A percentile compares a stretch with the other conserved stretches of the same genome.
Evolutionary conservation across 352 stramenopile species (phyloP).

Genomic region (Pythium monospermum): DNA sequence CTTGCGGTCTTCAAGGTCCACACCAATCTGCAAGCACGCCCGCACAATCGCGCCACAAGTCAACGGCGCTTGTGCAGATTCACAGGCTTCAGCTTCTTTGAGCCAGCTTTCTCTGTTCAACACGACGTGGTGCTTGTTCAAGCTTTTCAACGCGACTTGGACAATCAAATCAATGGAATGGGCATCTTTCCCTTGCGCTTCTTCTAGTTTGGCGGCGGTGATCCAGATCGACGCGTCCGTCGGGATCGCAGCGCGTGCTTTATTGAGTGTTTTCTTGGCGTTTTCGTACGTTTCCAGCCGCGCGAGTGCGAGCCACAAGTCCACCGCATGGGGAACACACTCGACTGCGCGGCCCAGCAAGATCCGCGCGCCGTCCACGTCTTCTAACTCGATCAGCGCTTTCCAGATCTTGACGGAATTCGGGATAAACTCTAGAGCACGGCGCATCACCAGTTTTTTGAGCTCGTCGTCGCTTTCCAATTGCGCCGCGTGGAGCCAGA

Average conservation of each 20-base stretch:
- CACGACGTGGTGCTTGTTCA: conserved; percentile 90
- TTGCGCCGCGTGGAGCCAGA: conserved; percentile 95
- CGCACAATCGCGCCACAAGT: conserved; percentile 95
- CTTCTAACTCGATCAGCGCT: conserved; percentile 97
- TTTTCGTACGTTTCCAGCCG: conserved; percentile 98
- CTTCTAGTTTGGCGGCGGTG: conserved; percentile 97
- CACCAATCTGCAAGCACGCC: conserved; percentile 90
- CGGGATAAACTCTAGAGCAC: conserved; percentile 94
- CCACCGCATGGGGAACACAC: conserved; percentile 95
- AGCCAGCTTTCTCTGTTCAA: conserved; percentile 96
- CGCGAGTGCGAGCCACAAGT: conserved; percentile 98
- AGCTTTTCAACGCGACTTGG: conserved; percentile 75
- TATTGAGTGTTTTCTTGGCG: conserved; percentile 97
- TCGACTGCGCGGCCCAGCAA: conserved; percentile 97
- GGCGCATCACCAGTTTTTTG: conserved; percentile 88
- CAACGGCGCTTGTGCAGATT: conserved; percentile 86
- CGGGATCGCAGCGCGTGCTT: conserved; percentile 90
- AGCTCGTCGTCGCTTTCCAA: conserved; percentile 88
- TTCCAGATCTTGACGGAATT: conserved; percentile 98
- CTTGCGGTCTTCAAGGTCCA: conserved; percentile 95
- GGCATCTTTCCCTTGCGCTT: conserved; percentile 91
- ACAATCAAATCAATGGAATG: conserved; percentile 84
- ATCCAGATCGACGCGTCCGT: conserved; percentile 98
- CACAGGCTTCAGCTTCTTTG: conserved; percentile 93
- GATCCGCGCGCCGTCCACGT: conserved; percentile 94